A percentile compares a stretch with the other conserved stretches of the same genome.
Evolutionary conservation across 495 filamentous ascomycete genomes (phyloP).

Genomic region (Aspergillus taichungensis): DNA sequence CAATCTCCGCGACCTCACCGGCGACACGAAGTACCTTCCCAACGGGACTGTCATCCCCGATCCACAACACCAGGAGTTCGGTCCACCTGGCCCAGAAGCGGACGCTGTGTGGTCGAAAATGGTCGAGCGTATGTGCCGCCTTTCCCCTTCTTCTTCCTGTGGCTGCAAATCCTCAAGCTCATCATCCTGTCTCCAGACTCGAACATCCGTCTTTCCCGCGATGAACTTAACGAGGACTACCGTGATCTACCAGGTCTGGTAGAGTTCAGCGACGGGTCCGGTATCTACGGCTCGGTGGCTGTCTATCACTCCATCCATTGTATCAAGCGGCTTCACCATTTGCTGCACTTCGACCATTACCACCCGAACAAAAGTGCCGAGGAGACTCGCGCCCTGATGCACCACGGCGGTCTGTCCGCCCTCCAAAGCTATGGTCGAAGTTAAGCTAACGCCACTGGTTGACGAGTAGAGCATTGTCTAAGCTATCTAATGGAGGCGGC

Average conservation of each 20-base stretch:
- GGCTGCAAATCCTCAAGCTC: background rate
- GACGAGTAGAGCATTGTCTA: slow-evolving; percentile 1
- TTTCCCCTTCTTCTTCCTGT: background rate
- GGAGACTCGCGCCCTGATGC: background rate
- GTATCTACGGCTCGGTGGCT: slow-evolving; percentile 2
- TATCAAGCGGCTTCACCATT: slow-evolving; percentile 2
- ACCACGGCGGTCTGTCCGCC: background rate
- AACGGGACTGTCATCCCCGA: background rate
- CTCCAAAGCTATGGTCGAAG: background rate
- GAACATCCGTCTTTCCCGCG: slow-evolving; percentile 66
- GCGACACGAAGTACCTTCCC: background rate
- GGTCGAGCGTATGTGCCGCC: background rate
- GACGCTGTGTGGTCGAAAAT: background rate
- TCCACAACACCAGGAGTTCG: background rate
- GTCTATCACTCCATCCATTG: slow-evolving; percentile 10
- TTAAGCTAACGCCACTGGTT: background rate
- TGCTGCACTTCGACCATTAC: slow-evolving; percentile 1
- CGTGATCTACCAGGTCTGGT: slow-evolving; percentile 39
- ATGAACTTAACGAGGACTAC: slow-evolving; percentile 67
- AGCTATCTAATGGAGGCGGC: background rate
- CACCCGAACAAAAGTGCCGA: background rate
- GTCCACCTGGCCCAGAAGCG: background rate
- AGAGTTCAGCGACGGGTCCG: slow-evolving; percentile 55
- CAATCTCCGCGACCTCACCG: background rate
- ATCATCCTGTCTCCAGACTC: background rate